Evolutionary conservation across 148 eudicot genomes (phyloP).

Genomic region (Spergularia marina): DNA sequence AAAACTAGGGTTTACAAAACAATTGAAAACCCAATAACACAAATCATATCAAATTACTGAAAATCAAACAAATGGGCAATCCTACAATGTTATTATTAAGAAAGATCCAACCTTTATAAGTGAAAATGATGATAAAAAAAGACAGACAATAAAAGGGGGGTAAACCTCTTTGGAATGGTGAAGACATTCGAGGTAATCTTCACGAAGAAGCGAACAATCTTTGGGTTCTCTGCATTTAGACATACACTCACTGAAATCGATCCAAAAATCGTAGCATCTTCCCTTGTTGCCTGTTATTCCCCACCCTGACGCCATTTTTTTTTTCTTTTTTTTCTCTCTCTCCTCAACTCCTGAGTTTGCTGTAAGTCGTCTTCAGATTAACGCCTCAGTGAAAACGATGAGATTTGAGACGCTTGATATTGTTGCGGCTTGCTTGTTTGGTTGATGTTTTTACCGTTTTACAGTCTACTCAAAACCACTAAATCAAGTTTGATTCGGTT

Average conservation of each 20-base stretch:
- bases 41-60: background rate
- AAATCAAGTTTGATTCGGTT: too few relatives aligned
- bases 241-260: constrained; percentile 96
- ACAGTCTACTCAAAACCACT: too few relatives aligned
- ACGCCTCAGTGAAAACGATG: too few relatives aligned
- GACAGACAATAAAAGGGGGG: background rate
- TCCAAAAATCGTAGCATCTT: constrained; percentile 94
- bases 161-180: constrained; percentile 94
- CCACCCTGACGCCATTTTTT: constrained; percentile 88
- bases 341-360: background rate
- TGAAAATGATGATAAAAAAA: background rate
- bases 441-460: too few relatives aligned
- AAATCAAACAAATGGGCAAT: background rate
- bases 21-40: background rate
- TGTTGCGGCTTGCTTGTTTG: too few relatives aligned
- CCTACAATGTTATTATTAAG: background rate
- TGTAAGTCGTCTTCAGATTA: too few relatives aligned
- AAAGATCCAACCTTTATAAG: constrained; percentile 13
- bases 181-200: constrained; percentile 97
- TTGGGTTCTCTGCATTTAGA: constrained; percentile 80
- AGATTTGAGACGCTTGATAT: too few relatives aligned
- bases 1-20: background rate
- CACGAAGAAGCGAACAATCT: constrained; percentile 80
- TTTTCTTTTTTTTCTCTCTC: constrained; percentile 15
- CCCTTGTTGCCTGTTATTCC: constrained; percentile 93